Evolutionary conservation across 1,139 yeast species (phyloP).

Genomic region (Suhomyces bribrorum): DNA sequence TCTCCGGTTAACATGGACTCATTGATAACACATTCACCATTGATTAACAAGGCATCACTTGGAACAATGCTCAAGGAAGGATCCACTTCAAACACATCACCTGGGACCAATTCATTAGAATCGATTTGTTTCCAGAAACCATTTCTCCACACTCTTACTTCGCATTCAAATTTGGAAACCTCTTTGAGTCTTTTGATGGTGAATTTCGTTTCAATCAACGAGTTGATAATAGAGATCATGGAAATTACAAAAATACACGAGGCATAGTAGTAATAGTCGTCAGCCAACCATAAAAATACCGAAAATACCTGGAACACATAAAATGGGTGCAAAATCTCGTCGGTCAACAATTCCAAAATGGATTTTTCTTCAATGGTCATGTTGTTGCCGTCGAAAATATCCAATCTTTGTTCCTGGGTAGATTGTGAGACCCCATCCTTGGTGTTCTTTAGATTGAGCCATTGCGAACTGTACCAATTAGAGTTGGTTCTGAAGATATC

Average conservation of each 20-base stretch:
- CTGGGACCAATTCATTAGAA: conserved; percentile 89
- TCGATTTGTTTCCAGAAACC: conserved; percentile 88
- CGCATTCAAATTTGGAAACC: conserved; percentile 72
- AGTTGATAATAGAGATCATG: conserved; percentile 71
- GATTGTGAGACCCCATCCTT: conserved; percentile 74
- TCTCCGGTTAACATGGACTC: conserved; percentile 98
- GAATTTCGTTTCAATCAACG: conserved; percentile 78
- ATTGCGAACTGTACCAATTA: conserved; percentile 80
- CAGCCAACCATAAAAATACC: conserved; percentile 86
- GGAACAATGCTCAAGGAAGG: conserved; percentile 76
- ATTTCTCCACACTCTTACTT: conserved; percentile 86
- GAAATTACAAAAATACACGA: conserved; percentile 88
- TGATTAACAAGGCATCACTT: conserved; percentile 81
- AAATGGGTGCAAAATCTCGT: conserved; percentile 92
- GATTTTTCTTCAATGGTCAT: conserved; percentile 79
- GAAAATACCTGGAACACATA: conserved; percentile 93
- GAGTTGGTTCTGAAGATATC: conserved; percentile 82
- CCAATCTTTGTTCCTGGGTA: conserved; percentile 62
- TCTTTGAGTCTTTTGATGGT: conserved; percentile 73
- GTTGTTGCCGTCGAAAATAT: conserved; percentile 76
- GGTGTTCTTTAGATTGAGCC: conserved; percentile 62
- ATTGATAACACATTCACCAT: conserved; percentile 92
- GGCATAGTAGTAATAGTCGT: conserved; percentile 91
- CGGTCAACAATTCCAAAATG: conserved; percentile 62
- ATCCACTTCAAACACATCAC: conserved; percentile 91